Evolutionary conservation across 2,329 filamentous ascomycete species (phyloP), one percentile per base, ranked within the genome.

Genomic region (Claviceps maximensis): DNA sequence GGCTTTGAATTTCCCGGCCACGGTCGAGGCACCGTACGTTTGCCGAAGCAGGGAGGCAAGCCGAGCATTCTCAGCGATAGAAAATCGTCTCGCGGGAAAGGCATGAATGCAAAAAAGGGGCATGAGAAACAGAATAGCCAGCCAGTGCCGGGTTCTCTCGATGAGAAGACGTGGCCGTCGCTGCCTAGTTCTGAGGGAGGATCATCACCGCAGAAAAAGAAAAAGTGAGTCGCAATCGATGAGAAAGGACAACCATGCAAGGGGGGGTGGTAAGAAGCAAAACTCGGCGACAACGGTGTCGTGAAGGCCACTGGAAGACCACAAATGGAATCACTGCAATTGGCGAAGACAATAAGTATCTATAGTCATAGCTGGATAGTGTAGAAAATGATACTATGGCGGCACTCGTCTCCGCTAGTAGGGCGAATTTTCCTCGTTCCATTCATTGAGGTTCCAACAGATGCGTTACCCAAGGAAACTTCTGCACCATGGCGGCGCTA

Each of bases 151-250:
- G 33, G 45, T 33, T 2, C 33, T 21, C 51, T 52, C 45, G 51
- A 51, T n/a, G 47, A 54, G 29, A 50, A 44, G 27, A 25, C 42
- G 21, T 54, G 53, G 53, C 53, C 53, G 21, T 47, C 45, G 36
- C 49, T 54, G 8, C 48, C 52, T 21, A 21, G 38, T 23, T 42
- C 47, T 12, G 29, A 19, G 7, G 27, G 25, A n/a, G 27, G 15
- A 44, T 2, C 13, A 5, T 50, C 51, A 15, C 47, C 52, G 21
- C n/a, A 29, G 23, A n/a, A 31, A n/a, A 29, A 46, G 25, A 23
- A n/a, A 9, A 46, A 13, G 38, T 47, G 25, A 45, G 21, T n/a
- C 17, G 15, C 21, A 25, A 10, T 17, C n/a, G 13, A 25, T 27
- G 42, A 12, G 31, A 12, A 33, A 10, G 3, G 31, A 33, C 8